Percentiles rank a stretch among this genome's conserved stretches.
Conservation (phyloP, 2,329 filamentous ascomycete species). For the Nigrospora sphaerica region DNA sequence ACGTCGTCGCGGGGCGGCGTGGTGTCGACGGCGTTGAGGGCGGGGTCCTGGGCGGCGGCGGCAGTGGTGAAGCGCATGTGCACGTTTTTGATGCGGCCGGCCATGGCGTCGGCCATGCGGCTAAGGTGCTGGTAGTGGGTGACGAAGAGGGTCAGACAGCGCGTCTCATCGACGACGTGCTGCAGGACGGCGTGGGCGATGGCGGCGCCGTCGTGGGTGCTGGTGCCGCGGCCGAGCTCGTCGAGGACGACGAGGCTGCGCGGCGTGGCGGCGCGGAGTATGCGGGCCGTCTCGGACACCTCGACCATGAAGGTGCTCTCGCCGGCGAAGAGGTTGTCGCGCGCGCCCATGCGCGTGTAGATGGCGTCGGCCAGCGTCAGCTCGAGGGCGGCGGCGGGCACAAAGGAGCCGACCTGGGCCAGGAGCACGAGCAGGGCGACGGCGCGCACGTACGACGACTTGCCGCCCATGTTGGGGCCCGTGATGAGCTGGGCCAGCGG, state of each 20-base stretch:
- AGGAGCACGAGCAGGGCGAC: constrained; percentile 89
- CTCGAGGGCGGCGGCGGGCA: constrained; percentile 67
- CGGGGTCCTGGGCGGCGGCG: constrained; percentile 2
- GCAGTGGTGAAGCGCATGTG: constrained; percentile 78
- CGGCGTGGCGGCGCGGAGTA: constrained; percentile 81
- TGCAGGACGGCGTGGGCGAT: constrained; percentile 90
- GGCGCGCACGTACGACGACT: constrained; percentile 93
- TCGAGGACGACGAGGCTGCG: constrained; percentile 86
- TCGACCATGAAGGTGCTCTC: constrained; percentile 99
- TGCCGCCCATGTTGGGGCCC: constrained; percentile 97
- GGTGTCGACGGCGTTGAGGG: not conserved
- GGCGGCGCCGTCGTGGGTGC: constrained; percentile 91
- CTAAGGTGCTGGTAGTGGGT: constrained; percentile 92
- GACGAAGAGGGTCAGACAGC: constrained; percentile 85
- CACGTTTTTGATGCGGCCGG: constrained; percentile 67
- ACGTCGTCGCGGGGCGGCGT: constrained; percentile 4
- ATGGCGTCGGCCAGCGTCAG: constrained; percentile 87
- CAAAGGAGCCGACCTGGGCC: constrained; percentile 89
- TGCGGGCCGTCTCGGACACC: constrained; percentile 83
- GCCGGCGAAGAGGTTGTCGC: constrained; percentile 90
- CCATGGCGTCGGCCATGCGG: constrained; percentile 61
- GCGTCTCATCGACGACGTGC: constrained; percentile 67
- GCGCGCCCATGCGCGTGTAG: constrained; percentile 91
- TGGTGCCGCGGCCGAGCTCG: constrained; percentile 88
- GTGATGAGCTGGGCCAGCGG: constrained; percentile 81